Conservation (phyloP, 495 filamentous ascomycete genomes). For the Neurospora sp. region DNA sequence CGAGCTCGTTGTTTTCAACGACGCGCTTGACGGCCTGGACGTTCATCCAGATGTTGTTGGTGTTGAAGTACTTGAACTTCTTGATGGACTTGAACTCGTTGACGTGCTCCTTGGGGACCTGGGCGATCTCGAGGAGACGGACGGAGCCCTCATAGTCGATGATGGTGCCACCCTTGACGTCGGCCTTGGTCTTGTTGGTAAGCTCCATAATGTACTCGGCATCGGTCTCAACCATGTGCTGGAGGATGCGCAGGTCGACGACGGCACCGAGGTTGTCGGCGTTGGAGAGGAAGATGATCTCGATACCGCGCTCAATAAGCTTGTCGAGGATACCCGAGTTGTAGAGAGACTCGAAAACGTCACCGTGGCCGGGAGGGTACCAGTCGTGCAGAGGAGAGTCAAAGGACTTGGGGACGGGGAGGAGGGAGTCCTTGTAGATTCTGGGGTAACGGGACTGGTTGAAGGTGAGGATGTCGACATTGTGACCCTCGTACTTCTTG, state of each 20-base stretch:
- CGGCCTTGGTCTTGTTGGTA: conserved; percentile 99
- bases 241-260: conserved; percentile 91
- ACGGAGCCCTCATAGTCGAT: conserved; percentile 97
- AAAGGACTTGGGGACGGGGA: conserved; percentile 85
- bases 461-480: conserved; percentile 98
- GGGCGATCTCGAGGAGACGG: conserved; percentile 94
- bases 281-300: conserved; percentile 98
- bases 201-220: conserved; percentile 99
- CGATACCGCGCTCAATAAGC: conserved; percentile 85
- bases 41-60: conserved; percentile 99
- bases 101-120: conserved; percentile 99
- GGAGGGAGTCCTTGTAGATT: conserved; percentile 94
- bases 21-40: conserved; percentile 95
- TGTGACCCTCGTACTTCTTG: conserved; percentile 99
- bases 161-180: conserved; percentile 99
- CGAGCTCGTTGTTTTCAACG: conserved; percentile 94
- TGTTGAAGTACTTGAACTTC: conserved; percentile 99
- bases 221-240: conserved; percentile 96
- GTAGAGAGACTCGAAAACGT: conserved; percentile 99
- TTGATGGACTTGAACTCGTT: conserved; percentile 99
- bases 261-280: conserved; percentile 98
- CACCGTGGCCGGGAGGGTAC: conserved; percentile 98
- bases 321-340: conserved; percentile 98
- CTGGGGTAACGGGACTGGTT: conserved; percentile 98
- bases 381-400: conserved; percentile 88